Conservation (phyloP, 176 grass and related monocot genomes). For the Rhipidocladum racemiflorum region DNA sequence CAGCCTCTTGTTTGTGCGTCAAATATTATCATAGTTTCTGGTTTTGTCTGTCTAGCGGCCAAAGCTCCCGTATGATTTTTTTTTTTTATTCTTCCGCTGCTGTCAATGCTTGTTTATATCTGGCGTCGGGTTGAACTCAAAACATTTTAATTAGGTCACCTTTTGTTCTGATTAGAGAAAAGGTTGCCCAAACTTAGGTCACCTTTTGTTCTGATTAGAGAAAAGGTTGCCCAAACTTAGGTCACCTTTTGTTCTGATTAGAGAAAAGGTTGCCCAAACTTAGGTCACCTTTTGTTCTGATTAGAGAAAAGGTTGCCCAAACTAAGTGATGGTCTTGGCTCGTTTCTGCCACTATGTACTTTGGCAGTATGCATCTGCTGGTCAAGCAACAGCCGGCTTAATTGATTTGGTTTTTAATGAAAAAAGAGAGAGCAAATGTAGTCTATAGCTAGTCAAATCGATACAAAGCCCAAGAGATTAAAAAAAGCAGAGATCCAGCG, state of each 20-base stretch:
- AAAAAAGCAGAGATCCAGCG: not conserved
- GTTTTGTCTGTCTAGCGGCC: too few species aligned
- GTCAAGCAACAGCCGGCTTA: slow-evolving; percentile 11
- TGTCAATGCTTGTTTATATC: too few species aligned
- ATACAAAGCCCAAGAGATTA: not conserved
- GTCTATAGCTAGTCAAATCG: not conserved
- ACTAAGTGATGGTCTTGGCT: not conserved
- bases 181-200: not conserved
- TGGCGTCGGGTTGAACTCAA: too few species aligned
- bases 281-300: not conserved
- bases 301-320: not conserved
- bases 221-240: not conserved
- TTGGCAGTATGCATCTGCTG: not conserved
- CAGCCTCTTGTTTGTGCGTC: not conserved
- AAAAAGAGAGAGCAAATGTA: not conserved
- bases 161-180: not conserved
- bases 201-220: not conserved
- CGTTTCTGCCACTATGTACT: not conserved
- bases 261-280: not conserved
- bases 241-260: not conserved
- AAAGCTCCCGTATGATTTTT: too few species aligned
- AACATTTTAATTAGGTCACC: too few species aligned
- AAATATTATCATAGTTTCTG: too few species aligned
- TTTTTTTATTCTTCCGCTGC: too few species aligned
- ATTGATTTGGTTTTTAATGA: not conserved